A percentile compares a stretch with the other conserved stretches of the same genome.
These are phyloP conservation scores for Thinopyrum elongatum DNA, from an alignment of 176 grass and related monocot genomes.

Conservation along the genomic window DNA sequence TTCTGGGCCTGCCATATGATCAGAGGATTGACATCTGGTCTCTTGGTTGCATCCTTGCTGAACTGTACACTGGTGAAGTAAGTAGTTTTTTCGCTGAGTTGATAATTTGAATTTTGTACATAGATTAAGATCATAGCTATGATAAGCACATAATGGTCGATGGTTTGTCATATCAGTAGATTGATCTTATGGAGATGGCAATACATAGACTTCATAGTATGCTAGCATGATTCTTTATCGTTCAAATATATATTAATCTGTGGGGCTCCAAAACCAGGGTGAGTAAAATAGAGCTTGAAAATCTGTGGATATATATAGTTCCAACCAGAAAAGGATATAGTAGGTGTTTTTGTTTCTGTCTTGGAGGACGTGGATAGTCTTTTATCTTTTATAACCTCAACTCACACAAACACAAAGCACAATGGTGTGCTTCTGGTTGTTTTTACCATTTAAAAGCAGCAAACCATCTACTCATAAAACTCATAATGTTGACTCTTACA, in stretches of 20 bases:
- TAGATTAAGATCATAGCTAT: not conserved
- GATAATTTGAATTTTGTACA: not conserved
- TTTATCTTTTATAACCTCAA: not conserved
- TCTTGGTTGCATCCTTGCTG: constrained; percentile 93
- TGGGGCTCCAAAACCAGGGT: not conserved
- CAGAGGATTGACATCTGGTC: constrained; percentile 98
- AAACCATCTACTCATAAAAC: not conserved
- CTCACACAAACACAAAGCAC: not conserved
- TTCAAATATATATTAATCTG: constrained; percentile 21
- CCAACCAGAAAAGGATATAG: not conserved
- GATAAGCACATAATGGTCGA: constrained; percentile 3
- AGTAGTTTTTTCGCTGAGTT: constrained; percentile 12
- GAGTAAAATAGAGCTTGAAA: not conserved
- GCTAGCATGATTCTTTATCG: not conserved
- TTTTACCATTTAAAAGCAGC: constrained; percentile 8
- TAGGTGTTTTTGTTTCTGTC: not conserved
- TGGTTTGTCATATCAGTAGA: not conserved
- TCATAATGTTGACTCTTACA: constrained; percentile 7
- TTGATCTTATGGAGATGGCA: not conserved
- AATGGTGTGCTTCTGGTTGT: constrained; percentile 19
- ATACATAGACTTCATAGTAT: not conserved
- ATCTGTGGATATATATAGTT: not conserved
- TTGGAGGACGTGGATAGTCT: not conserved
- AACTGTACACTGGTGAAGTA: constrained; percentile 87
- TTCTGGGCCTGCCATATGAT: constrained; percentile 93